Evolutionary conservation across 1,139 yeast genomes (phyloP).

Genomic region (Candida sp.): DNA sequence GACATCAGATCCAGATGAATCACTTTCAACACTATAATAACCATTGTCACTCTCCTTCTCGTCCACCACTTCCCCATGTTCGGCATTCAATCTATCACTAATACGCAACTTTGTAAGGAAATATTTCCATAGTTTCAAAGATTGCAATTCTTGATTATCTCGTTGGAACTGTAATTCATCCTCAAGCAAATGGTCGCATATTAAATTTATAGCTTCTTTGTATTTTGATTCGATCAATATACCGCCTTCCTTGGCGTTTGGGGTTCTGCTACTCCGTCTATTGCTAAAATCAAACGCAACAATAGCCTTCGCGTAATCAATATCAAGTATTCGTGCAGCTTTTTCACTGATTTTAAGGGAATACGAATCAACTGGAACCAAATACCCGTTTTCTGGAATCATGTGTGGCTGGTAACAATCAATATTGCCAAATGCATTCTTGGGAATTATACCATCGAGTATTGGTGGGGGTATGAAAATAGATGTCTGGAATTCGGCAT

Average conservation of each 20-base stretch:
- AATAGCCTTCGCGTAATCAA: conserved; percentile 87
- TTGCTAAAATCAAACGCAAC: conserved; percentile 74
- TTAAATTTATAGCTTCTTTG: conserved; percentile 61
- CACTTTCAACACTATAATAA: conserved; percentile 1
- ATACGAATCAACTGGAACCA: conserved; percentile 31
- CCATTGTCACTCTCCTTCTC: conserved; percentile 5
- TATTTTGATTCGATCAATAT: conserved; percentile 65
- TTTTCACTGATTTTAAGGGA: conserved; percentile 51
- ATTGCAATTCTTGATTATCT: conserved; percentile 43
- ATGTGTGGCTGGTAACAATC: conserved; percentile 74
- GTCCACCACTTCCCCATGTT: conserved; percentile 56
- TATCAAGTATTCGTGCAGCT: conserved; percentile 67
- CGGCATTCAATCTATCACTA: conserved; percentile 57
- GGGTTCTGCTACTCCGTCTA: conserved; percentile 20
- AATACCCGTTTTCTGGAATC: conserved; percentile 81
- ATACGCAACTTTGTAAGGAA: conserved; percentile 72
- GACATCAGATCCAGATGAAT: conserved; percentile 1
- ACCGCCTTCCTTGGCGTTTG: conserved; percentile 72
- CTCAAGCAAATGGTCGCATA: conserved; percentile 53
- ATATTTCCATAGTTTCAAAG: conserved; percentile 71
- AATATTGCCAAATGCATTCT: conserved; percentile 78
- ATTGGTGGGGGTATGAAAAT: conserved; percentile 64
- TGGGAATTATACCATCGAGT: conserved; percentile 62
- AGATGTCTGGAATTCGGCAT: conserved; percentile 77
- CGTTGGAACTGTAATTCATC: conserved; percentile 51